Base-by-base conservation (phyloP, 169 alveolate species). In the Theileria orientalis region DNA sequence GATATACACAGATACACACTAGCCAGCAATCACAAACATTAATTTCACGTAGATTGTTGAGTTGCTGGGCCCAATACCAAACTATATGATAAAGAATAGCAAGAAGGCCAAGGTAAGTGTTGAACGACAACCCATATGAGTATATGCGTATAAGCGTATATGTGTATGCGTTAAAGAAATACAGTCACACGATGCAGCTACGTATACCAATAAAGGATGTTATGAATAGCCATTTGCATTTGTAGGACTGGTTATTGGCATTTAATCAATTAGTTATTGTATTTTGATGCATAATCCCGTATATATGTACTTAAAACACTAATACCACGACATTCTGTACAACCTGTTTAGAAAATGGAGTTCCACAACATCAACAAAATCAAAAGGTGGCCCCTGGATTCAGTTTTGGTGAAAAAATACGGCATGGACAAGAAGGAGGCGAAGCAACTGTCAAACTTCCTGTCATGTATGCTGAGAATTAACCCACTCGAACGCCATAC, bases 11-110 rank as follows among this genome's bases (percentile, higher is more conserved):
- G n/a, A n/a, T n/a, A n/a, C n/a, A n/a, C n/a, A n/a, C n/a, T n/a
- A n/a, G n/a, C n/a, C n/a, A n/a, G n/a, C n/a, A n/a, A n/a, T n/a
- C n/a, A n/a, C n/a, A n/a, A n/a, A n/a, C n/a, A n/a, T 13, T 98
- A 96, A 76, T 97, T 94, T 56, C 21, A 40, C 92, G 86, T 37
- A 63, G 76, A 95, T 96, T 62, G 91, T 94, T 25, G 99, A 94
- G 85, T 86, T 94, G 19, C 78, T 93, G 32, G 98, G 98, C 30
- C 93, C 90, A 72, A 91, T 97, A 73, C 98, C 98, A 19, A 88
- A 87, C 69, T 74, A 83, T 32, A 91, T 95, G 87, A 92, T 95
- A 2, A 73, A 86, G 41, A 47, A 92, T 51, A 97, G 98, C 13
- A 71, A 69, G 33, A 80, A 90, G 57, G 90, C 90, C 52, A 82